phyloP scores from a whole-genome alignment of 306 rosid genomes.

The Quercus bicolor region DNA sequence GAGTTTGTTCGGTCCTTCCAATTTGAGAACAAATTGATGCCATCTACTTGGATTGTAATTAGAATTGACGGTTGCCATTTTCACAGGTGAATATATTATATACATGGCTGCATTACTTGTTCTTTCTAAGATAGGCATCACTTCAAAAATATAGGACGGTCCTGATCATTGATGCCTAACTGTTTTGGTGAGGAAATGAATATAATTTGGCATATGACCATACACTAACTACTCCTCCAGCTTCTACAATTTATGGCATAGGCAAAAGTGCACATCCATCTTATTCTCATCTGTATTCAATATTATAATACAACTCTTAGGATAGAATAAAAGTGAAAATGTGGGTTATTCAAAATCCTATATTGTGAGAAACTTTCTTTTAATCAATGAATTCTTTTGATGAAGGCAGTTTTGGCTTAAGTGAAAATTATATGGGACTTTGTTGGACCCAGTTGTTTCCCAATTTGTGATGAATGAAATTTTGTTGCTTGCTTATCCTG shows the following conservation, averaged over 20 bases:
- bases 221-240: no score
- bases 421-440: not conserved
- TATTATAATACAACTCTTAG: not conserved
- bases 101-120: not conserved
- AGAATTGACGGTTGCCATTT: conserved; percentile 87
- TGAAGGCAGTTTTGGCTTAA: not conserved
- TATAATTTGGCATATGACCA: not conserved
- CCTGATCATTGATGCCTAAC: not conserved
- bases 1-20: conserved; percentile 74
- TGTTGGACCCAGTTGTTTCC: not conserved
- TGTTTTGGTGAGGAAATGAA: not conserved
- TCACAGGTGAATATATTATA: conserved; percentile 40
- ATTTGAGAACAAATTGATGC: conserved; percentile 58
- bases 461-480: not conserved
- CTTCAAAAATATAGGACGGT: not conserved
- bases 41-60: conserved; percentile 66
- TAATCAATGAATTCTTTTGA: not conserved
- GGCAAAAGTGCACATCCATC: not conserved
- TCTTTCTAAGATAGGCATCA: not conserved
- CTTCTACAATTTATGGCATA: not conserved
- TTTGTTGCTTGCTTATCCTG: not conserved
- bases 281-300: not conserved
- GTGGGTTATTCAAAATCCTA: not conserved
- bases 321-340: not conserved
- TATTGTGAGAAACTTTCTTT: not conserved